Evolutionary conservation across 768 basidiomycete genomes (phyloP).

Genomic region (Epithele typhae): DNA sequence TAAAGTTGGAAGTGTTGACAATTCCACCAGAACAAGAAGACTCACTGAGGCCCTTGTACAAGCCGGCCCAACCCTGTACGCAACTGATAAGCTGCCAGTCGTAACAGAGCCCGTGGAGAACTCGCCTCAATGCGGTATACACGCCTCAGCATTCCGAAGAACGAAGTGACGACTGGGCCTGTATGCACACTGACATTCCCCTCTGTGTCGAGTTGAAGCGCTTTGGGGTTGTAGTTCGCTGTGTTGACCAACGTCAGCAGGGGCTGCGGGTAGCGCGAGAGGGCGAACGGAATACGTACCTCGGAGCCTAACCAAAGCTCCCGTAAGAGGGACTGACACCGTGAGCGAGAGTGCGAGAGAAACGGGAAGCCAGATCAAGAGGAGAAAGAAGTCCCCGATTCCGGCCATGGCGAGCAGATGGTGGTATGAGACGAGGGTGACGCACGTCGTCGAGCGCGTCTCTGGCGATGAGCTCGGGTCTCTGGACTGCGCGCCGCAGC

Average conservation of each 20-base stretch:
- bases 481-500: background rate
- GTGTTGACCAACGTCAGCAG: background rate
- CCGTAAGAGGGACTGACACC: slow-evolving; percentile 43
- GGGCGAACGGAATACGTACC: slow-evolving; percentile 29
- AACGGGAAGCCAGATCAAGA: slow-evolving; percentile 44
- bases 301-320: slow-evolving; percentile 70
- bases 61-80: slow-evolving; percentile 58
- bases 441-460: no score
- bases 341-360: slow-evolving; percentile 58
- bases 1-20: slow-evolving; percentile 19
- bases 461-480: background rate
- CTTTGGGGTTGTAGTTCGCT: slow-evolving; percentile 77
- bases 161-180: slow-evolving; percentile 68
- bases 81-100: no score
- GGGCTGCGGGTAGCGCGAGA: background rate
- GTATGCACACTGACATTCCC: slow-evolving; percentile 73
- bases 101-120: background rate
- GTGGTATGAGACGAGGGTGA: slow-evolving; percentile 11
- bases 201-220: slow-evolving; percentile 74
- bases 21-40: background rate
- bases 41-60: slow-evolving; percentile 78
- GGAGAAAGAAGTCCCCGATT: slow-evolving; percentile 23
- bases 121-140: slow-evolving; percentile 72
- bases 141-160: slow-evolving; percentile 67
- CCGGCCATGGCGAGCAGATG: slow-evolving; percentile 14